Evolutionary conservation across 331 rosid species (phyloP).

Genomic region (Acacia pycnantha): DNA sequence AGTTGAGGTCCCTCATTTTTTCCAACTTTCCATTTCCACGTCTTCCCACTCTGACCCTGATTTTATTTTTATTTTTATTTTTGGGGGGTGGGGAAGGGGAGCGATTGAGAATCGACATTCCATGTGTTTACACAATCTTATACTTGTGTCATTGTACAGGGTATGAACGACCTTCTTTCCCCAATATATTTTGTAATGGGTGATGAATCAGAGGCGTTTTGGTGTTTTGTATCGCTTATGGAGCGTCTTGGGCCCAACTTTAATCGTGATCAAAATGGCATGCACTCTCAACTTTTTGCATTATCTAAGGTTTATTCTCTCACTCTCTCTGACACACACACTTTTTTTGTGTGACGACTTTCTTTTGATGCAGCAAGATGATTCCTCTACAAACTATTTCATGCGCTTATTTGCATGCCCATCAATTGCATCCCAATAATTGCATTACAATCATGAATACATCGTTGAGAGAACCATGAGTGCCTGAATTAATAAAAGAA

Average conservation of each 20-base stretch:
- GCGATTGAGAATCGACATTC: neutral
- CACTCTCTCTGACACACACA: slow-evolving; percentile 15
- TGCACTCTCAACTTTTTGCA: slow-evolving; percentile 99
- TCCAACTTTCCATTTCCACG: neutral
- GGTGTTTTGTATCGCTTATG: slow-evolving; percentile 98
- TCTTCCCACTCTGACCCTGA: neutral
- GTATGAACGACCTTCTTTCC: slow-evolving; percentile 97
- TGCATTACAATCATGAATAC: neutral
- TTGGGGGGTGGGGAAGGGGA: neutral
- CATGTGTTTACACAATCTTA: slow-evolving; percentile 11
- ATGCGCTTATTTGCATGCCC: neutral
- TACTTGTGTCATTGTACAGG: slow-evolving; percentile 51
- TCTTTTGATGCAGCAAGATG: neutral
- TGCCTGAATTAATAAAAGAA: neutral
- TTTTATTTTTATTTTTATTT: neutral
- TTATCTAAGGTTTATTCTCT: slow-evolving; percentile 71
- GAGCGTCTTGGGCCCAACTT: slow-evolving; percentile 97
- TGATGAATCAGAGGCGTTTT: slow-evolving; percentile 92
- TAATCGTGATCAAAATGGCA: slow-evolving; percentile 98
- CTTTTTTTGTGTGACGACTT: neutral
- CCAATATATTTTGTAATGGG: slow-evolving; percentile 84
- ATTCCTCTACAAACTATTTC: neutral
- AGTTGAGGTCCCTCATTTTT: slow-evolving; percentile 13
- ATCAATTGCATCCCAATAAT: neutral
- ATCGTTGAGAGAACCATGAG: neutral